phyloP scores from a whole-genome alignment of 139 green algal species.

The Trebouxia sp. region DNA sequence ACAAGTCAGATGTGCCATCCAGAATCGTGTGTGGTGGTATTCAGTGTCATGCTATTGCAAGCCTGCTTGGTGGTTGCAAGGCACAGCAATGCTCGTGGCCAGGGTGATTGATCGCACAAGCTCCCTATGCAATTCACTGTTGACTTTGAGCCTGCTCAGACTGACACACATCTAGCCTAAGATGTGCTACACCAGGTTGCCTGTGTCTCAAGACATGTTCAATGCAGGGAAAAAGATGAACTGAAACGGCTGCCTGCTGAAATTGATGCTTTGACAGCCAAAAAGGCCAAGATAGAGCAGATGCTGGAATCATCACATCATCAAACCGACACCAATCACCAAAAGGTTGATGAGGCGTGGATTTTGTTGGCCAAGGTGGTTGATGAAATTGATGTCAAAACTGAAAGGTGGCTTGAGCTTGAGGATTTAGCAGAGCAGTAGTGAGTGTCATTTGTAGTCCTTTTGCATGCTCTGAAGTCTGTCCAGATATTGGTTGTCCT shows the following conservation, averaged over 20 bases:
- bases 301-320: not conserved
- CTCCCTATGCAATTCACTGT: too few species aligned
- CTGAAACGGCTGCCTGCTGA: not conserved
- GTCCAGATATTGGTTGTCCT: not conserved
- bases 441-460: not conserved
- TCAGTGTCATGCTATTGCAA: too few species aligned
- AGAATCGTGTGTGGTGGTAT: too few species aligned
- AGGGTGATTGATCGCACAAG: too few species aligned
- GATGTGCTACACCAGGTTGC: too few species aligned
- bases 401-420: constrained; percentile 3
- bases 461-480: too few species aligned
- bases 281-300: not conserved
- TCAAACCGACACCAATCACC: not conserved
- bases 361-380: not conserved
- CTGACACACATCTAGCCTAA: too few species aligned
- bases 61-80: too few species aligned
- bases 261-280: not conserved
- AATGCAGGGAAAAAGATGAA: not conserved
- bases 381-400: constrained; percentile 16
- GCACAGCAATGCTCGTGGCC: too few species aligned
- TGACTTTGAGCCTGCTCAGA: not conserved
- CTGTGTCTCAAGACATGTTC: too few species aligned
- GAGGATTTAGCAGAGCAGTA: constrained; percentile 4
- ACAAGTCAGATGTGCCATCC: too few species aligned
- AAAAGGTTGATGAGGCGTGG: not conserved